These are phyloP conservation scores for Carex pumila DNA, from an alignment of 176 grass and related monocot genomes.

Conservation along the genomic window DNA sequence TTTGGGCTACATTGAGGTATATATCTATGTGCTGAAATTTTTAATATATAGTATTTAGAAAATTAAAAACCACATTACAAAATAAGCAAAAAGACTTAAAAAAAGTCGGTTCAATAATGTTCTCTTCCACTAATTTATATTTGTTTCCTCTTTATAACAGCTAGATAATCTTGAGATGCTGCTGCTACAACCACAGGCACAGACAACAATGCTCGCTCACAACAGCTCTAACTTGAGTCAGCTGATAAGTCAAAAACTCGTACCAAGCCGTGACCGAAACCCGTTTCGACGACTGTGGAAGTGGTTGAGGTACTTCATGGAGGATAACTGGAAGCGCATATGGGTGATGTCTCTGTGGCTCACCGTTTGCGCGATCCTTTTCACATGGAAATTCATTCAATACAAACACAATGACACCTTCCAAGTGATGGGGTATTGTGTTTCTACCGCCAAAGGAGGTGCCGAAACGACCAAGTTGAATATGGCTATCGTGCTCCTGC, in stretches of 20 bases:
- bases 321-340: slow-evolving; percentile 96
- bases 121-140: not conserved
- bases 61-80: not conserved
- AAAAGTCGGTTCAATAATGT: not conserved
- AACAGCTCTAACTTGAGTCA: slow-evolving; percentile 80
- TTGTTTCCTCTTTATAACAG: slow-evolving; percentile 22
- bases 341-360: slow-evolving; percentile 88
- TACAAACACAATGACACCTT: slow-evolving; percentile 44
- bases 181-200: slow-evolving; percentile 43
- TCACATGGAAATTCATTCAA: slow-evolving; percentile 53
- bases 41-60: not conserved
- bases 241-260: slow-evolving; percentile 82
- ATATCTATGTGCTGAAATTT: not conserved
- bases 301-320: slow-evolving; percentile 52
- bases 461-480: slow-evolving; percentile 75
- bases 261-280: slow-evolving; percentile 29
- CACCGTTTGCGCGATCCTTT: slow-evolving; percentile 48
- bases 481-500: slow-evolving; percentile 64
- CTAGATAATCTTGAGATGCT: slow-evolving; percentile 67
- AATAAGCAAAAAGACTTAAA: not conserved
- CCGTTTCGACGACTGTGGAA: slow-evolving; percentile 33
- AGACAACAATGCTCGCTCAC: slow-evolving; percentile 20
- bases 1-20: slow-evolving; percentile 78
- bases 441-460: slow-evolving; percentile 57
- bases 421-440: slow-evolving; percentile 63